Evolutionary conservation across 2,329 filamentous ascomycete genomes (phyloP).

Genomic region (Colletotrichum orchidophilum): DNA sequence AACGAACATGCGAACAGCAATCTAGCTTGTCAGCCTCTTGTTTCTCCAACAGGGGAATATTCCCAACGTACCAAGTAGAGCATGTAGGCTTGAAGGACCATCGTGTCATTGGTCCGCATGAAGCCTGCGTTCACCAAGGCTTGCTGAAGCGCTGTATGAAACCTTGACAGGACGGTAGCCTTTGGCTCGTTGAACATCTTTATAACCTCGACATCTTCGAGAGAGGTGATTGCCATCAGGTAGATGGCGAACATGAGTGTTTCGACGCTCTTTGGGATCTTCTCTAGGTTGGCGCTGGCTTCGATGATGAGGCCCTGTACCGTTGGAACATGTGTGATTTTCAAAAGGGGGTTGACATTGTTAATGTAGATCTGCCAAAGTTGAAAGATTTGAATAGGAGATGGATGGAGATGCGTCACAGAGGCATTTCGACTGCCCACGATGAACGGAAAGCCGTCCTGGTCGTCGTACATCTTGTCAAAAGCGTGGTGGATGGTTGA

Average conservation of each 20-base stretch:
- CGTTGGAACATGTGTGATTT: conserved; percentile 73
- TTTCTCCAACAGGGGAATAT: neutral
- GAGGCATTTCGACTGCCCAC: conserved; percentile 55
- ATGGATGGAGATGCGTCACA: conserved; percentile 60
- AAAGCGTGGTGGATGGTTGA: conserved; percentile 67
- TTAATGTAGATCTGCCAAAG: conserved; percentile 77
- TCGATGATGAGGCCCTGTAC: conserved; percentile 72
- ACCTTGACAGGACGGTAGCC: conserved; percentile 59
- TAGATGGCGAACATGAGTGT: conserved; percentile 76
- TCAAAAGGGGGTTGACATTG: conserved; percentile 75
- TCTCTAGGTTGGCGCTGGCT: conserved; percentile 63
- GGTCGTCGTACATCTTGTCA: conserved; percentile 66
- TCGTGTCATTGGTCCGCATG: conserved; percentile 71
- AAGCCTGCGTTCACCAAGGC: conserved; percentile 74
- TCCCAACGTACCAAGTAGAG: conserved; percentile 68
- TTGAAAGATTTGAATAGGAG: conserved; percentile 67
- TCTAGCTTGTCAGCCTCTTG: conserved; percentile 29
- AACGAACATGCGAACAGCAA: conserved; percentile 63
- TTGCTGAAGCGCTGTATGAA: conserved; percentile 68
- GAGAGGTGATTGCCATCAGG: conserved; percentile 65
- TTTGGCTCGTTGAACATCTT: conserved; percentile 64
- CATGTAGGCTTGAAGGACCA: conserved; percentile 73
- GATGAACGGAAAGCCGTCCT: conserved; percentile 67
- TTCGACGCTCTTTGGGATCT: conserved; percentile 66
- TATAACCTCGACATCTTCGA: conserved; percentile 63